Evolutionary conservation across 371 early-diverging fungal genomes (phyloP).

Genomic region (Cokeromyces recurvatus): DNA sequence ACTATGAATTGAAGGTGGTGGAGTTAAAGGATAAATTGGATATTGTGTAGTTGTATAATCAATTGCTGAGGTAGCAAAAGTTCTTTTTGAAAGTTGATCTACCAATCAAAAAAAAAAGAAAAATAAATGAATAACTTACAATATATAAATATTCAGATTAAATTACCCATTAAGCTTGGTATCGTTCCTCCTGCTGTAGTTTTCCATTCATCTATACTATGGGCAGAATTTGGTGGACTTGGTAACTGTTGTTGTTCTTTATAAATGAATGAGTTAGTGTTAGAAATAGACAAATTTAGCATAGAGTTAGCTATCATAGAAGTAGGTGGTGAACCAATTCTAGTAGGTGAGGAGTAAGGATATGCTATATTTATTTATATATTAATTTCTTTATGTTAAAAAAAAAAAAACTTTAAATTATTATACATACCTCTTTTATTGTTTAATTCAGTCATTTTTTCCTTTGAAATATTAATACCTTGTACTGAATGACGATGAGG

Average conservation of each 20-base stretch:
- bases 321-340: conserved; percentile 13
- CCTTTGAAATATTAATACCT: conserved; percentile 40
- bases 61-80: conserved; percentile 20
- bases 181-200: conserved; percentile 20
- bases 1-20: conserved; percentile 8
- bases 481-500: conserved; percentile 46
- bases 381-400: no score
- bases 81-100: conserved; percentile 31
- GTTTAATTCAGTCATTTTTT: conserved; percentile 30
- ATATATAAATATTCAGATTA: no score
- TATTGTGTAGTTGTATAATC: conserved; percentile 19
- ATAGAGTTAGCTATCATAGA: conserved; percentile 33
- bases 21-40: conserved; percentile 32
- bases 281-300: conserved; percentile 36
- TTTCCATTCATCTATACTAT: conserved; percentile 20
- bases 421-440: conserved; percentile 6
- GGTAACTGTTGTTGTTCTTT: conserved; percentile 4
- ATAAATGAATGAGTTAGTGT: conserved; percentile 31
- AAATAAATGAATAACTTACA: neutral
- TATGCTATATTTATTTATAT: neutral
- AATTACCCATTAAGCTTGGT: conserved; percentile 44
- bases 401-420: no score
- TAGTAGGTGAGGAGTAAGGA: conserved; percentile 11
- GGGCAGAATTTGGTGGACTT: conserved; percentile 12
- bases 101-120: neutral